These are phyloP conservation scores for Pseudopithomyces chartarum DNA, from an alignment of 2,329 filamentous ascomycete species.

Conservation along the genomic window DNA sequence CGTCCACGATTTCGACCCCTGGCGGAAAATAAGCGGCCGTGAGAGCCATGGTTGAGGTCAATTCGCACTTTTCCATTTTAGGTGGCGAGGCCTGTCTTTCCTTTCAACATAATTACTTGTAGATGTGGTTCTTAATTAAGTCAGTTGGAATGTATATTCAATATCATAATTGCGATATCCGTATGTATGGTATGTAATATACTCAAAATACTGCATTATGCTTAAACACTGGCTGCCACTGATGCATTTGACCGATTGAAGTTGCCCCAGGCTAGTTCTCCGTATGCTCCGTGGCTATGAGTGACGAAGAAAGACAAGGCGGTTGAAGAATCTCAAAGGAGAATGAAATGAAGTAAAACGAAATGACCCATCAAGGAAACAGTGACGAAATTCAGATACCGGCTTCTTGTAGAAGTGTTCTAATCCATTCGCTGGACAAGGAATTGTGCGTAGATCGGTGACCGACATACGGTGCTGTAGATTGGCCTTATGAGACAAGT, in stretches of 20 bases:
- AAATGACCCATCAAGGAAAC: background rate
- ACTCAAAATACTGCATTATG: slow-evolving; percentile 1
- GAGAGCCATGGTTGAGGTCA: slow-evolving; percentile 41
- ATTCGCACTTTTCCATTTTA: background rate
- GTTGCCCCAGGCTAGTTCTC: background rate
- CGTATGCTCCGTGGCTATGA: slow-evolving; percentile 7
- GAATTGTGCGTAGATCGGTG: slow-evolving; percentile 30
- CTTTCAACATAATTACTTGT: slow-evolving; percentile 1
- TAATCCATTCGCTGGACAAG: slow-evolving; percentile 39
- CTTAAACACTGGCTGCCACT: slow-evolving; percentile 7
- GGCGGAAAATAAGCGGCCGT: slow-evolving; percentile 45
- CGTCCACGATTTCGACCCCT: slow-evolving; percentile 41
- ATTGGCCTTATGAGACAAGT: slow-evolving; percentile 27
- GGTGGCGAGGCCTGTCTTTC: background rate
- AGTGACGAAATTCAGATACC: slow-evolving; percentile 23
- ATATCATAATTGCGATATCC: background rate
- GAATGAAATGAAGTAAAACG: background rate
- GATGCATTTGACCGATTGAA: slow-evolving; percentile 2
- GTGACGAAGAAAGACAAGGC: background rate
- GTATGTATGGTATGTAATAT: slow-evolving; percentile 3
- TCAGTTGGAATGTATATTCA: background rate
- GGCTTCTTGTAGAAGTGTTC: slow-evolving; percentile 38
- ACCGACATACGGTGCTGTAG: slow-evolving; percentile 34
- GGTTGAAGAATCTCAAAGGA: background rate
- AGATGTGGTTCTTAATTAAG: background rate